Percentiles rank a stretch among this genome's conserved stretches.
phyloP scores from a whole-genome alignment of 805 yeast species.

The Hanseniaspora meyeri region DNA sequence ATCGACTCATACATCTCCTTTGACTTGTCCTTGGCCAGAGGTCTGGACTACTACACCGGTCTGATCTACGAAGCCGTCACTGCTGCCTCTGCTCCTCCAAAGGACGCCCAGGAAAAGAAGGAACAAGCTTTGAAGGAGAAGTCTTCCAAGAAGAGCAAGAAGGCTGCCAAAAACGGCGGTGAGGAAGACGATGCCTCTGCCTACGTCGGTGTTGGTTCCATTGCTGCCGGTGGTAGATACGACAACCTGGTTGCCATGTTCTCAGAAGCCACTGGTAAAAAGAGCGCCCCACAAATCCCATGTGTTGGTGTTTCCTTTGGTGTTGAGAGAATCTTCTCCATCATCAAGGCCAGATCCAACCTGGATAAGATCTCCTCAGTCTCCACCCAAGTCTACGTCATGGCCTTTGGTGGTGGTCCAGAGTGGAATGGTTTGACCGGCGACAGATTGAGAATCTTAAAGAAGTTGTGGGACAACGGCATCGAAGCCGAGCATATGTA shows the following conservation, averaged over 20 bases:
- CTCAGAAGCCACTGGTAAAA: slow-evolving; percentile 67
- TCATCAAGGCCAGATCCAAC: slow-evolving; percentile 65
- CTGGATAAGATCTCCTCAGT: slow-evolving; percentile 62
- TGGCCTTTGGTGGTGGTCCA: slow-evolving; percentile 98
- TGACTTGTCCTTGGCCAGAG: slow-evolving; percentile 92
- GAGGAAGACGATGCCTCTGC: slow-evolving; percentile 89
- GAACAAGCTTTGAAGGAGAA: slow-evolving; percentile 30
- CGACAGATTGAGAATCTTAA: slow-evolving; percentile 82
- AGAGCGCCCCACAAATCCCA: slow-evolving; percentile 60
- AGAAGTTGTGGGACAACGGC: slow-evolving; percentile 74
- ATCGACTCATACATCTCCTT: slow-evolving; percentile 58
- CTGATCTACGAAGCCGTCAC: slow-evolving; percentile 94
- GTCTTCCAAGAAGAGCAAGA: slow-evolving; percentile 16
- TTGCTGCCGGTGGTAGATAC: slow-evolving; percentile 98
- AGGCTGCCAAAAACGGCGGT: slow-evolving; percentile 10
- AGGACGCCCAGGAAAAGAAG: slow-evolving; percentile 57
- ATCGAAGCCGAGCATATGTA: slow-evolving; percentile 84
- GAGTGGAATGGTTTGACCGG: slow-evolving; percentile 87
- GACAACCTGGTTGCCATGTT: slow-evolving; percentile 96
- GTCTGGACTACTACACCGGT: slow-evolving; percentile 95
- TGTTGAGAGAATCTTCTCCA: slow-evolving; percentile 84
- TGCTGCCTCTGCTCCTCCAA: slow-evolving; percentile 89
- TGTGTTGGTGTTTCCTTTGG: slow-evolving; percentile 97
- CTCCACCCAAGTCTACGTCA: slow-evolving; percentile 83
- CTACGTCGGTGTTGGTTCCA: slow-evolving; percentile 95